Conservation (phyloP, 1,284 basidiomycete genomes). For the Austroboletus niveus region DNA sequence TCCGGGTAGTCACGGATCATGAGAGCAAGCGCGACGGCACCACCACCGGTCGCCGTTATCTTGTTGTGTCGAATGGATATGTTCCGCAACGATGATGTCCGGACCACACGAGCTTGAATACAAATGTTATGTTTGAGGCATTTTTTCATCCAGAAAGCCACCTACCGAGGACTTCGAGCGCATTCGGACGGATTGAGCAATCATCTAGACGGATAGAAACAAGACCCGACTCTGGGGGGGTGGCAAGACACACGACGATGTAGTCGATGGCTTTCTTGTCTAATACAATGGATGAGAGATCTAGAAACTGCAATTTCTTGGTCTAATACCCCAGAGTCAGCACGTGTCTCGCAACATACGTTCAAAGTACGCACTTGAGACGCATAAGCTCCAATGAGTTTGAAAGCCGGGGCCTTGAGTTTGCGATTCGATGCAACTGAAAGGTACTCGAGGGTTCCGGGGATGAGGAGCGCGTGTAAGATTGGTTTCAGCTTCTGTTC, state of each 20-base stretch:
- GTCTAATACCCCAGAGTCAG: constrained; percentile 45
- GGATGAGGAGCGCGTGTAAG: constrained; percentile 86
- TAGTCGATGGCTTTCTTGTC: constrained; percentile 86
- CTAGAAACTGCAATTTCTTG: constrained; percentile 76
- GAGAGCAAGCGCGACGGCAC: constrained; percentile 87
- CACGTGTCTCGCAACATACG: neutral
- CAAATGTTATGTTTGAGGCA: constrained; percentile 1
- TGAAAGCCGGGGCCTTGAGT: constrained; percentile 78
- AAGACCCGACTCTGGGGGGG: constrained; percentile 56
- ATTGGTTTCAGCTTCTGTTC: constrained; percentile 81
- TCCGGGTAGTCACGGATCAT: constrained; percentile 96
- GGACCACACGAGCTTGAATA: constrained; percentile 68
- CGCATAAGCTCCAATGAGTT: constrained; percentile 78
- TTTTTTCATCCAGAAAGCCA: constrained; percentile 3
- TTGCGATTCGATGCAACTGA: constrained; percentile 86
- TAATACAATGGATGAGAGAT: constrained; percentile 84
- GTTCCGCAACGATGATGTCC: constrained; percentile 80
- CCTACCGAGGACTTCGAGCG: constrained; percentile 77
- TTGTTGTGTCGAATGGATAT: constrained; percentile 86
- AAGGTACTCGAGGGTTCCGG: constrained; percentile 77
- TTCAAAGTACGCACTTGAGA: constrained; percentile 28
- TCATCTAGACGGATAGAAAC: constrained; percentile 84
- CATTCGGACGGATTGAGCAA: constrained; percentile 68
- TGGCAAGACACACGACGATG: constrained; percentile 67
- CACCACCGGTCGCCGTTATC: constrained; percentile 79